phyloP scores from a whole-genome alignment of 169 alveolate genomes.

The Perkinsus marinus region DNA sequence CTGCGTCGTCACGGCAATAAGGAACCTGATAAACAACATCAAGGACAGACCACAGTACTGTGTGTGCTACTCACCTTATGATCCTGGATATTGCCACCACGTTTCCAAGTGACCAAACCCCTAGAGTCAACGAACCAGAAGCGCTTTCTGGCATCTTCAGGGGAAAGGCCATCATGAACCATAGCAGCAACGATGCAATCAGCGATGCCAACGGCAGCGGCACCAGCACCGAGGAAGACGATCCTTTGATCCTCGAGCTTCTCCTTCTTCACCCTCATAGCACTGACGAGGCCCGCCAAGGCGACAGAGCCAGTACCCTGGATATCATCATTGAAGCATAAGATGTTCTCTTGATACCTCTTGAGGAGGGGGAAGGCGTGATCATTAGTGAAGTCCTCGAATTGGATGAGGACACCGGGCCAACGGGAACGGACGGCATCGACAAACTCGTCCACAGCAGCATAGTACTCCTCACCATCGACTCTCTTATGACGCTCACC shows the following conservation, averaged over 20 bases:
- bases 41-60: neutral
- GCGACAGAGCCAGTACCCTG: conserved; percentile 40
- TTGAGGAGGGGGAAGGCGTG: conserved; percentile 28
- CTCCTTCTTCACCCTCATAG: conserved; percentile 15
- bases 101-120: conserved; percentile 29
- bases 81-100: conserved; percentile 1
- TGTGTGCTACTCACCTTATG: neutral
- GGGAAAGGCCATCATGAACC: conserved; percentile 13
- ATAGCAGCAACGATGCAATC: conserved; percentile 16
- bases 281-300: conserved; percentile 25
- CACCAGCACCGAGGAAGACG: conserved; percentile 45
- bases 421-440: conserved; percentile 25
- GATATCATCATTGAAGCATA: conserved; percentile 48
- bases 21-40: neutral
- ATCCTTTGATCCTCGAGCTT: conserved; percentile 27
- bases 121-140: conserved; percentile 38
- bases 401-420: conserved; percentile 40
- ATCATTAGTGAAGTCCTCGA: conserved; percentile 31
- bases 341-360: conserved; percentile 15
- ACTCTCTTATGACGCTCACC: conserved; percentile 27
- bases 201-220: conserved; percentile 39
- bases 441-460: conserved; percentile 31
- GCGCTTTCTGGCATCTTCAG: conserved; percentile 7
- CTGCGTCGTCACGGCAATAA: neutral
- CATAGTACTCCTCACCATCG: conserved; percentile 28